Conservation (phyloP, 352 stramenopile species). For the Chrysophaeum taylorii region DNA sequence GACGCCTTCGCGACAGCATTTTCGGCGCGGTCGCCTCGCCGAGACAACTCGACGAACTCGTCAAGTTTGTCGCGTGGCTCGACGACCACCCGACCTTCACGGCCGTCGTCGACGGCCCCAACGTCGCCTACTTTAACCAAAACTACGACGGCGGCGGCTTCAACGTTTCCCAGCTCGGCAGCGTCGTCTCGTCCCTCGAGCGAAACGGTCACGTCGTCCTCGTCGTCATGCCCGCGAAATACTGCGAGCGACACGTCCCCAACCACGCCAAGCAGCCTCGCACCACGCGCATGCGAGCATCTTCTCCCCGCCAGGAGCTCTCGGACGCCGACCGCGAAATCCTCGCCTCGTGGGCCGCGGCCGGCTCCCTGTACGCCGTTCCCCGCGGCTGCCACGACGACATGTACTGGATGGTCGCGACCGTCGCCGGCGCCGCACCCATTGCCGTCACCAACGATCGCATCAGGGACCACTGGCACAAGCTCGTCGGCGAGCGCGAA, state of each 20-base stretch:
- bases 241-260: constrained; percentile 17
- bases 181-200: constrained; percentile 73
- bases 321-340: constrained; percentile 44
- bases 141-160: constrained; percentile 85
- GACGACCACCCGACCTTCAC: background rate
- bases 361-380: constrained; percentile 77
- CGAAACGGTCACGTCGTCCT: constrained; percentile 67
- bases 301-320: constrained; percentile 47
- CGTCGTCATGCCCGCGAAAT: constrained; percentile 75
- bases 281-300: constrained; percentile 41
- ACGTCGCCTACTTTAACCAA: constrained; percentile 90
- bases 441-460: background rate
- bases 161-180: constrained; percentile 80
- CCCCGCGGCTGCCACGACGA: constrained; percentile 82
- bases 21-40: background rate
- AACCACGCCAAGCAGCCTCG: background rate
- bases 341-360: constrained; percentile 40
- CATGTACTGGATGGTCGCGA: constrained; percentile 91
- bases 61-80: background rate
- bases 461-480: background rate
- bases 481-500: background rate
- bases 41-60: background rate
- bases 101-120: constrained; percentile 63
- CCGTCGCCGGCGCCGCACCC: constrained; percentile 36
- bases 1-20: background rate